Evolutionary conservation across 2,329 filamentous ascomycete genomes (phyloP), one percentile per base, ranked within the genome.

Genomic region (Neopestalotiopsis rosae): DNA sequence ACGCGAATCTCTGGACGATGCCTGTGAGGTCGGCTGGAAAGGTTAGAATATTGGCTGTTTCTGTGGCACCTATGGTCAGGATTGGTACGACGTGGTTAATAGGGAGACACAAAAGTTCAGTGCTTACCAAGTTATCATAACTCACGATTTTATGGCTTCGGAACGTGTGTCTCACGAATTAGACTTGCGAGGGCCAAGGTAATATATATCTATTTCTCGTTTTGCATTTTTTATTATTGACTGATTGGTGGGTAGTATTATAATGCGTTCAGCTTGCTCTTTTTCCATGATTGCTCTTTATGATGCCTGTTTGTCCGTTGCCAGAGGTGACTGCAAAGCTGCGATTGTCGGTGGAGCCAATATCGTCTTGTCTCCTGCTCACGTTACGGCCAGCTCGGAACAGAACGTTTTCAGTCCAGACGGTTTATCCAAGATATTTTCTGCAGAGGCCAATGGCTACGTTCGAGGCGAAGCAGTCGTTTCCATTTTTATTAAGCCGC

Each of bases 401-500:
- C 3, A 40, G n/a, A 59, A 65, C 6, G 14, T 32, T 3, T 17
- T 65, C 13, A n/a, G 52, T n/a, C 14, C 34, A 3, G 57, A 65
- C 42, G 61, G 61, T 1, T 32, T 6, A 2, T 66, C 62, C 17
- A 65, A 66, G 49, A 66, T 17, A 34, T 68, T 68, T 61, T 49
- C 61, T 20, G 17, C 52, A 9, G 12, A 17, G 5, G 67, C 67
- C 10, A 78, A 84, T 69, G 87, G 87, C 0, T 89, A 87, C 70
- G 82, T 78, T 0, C 78, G 85, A 10, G 86, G 84, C 1, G 86
- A 88, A 69, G 86, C 84, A 3, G 73, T 82, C 1, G 81, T 75
- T 0, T 77, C 81, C 1, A 42, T 88, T 1, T 69, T 86, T 0
- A 58, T 66, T 32, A 87, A 87, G 73, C 76, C 71, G 10, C 67